Conservation (phyloP, 2,329 filamentous ascomycete species). For the Fusarium ambrosium region DNA sequence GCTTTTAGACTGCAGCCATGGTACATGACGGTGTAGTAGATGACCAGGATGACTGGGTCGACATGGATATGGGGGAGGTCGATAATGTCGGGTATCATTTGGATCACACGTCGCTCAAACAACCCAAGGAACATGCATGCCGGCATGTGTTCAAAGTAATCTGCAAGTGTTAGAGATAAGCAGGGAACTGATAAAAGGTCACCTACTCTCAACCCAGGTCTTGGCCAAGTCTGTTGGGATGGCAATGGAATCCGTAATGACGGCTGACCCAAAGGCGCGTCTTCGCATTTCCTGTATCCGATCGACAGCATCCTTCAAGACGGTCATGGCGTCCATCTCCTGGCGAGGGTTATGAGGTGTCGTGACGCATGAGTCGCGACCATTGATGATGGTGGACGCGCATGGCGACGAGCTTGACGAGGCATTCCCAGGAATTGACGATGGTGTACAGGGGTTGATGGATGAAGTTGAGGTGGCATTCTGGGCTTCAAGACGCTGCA, state of each 20-base stretch:
- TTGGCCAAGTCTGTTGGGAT: slow-evolving; percentile 48
- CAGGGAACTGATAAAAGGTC: accelerated
- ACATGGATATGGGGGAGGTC: slow-evolving; percentile 48
- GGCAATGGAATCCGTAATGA: slow-evolving; percentile 43
- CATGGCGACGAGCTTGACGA: slow-evolving; percentile 31
- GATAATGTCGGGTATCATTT: slow-evolving; percentile 49
- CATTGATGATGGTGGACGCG: slow-evolving; percentile 12
- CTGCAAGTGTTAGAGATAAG: slow-evolving; percentile 9
- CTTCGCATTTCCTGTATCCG: slow-evolving; percentile 46
- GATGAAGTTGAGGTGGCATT: slow-evolving; percentile 6
- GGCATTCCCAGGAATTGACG: slow-evolving; percentile 24
- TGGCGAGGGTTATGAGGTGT: neutral
- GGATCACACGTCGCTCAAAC: slow-evolving; percentile 45
- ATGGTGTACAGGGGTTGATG: slow-evolving; percentile 8
- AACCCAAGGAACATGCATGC: slow-evolving; percentile 48
- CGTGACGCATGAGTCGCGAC: slow-evolving; percentile 19
- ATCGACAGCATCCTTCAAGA: slow-evolving; percentile 49
- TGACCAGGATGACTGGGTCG: slow-evolving; percentile 48
- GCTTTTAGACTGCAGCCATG: slow-evolving; percentile 44
- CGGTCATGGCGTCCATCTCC: slow-evolving; percentile 44
- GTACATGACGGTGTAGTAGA: slow-evolving; percentile 50
- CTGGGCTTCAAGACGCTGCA: slow-evolving; percentile 49
- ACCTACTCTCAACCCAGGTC: slow-evolving; percentile 46
- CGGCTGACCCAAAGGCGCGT: slow-evolving; percentile 34
- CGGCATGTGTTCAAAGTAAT: slow-evolving; percentile 49